Evolutionary conservation across 129 eudicot genomes (phyloP), one percentile per base, ranked within the genome.

Genomic region (Artemisia annua): DNA sequence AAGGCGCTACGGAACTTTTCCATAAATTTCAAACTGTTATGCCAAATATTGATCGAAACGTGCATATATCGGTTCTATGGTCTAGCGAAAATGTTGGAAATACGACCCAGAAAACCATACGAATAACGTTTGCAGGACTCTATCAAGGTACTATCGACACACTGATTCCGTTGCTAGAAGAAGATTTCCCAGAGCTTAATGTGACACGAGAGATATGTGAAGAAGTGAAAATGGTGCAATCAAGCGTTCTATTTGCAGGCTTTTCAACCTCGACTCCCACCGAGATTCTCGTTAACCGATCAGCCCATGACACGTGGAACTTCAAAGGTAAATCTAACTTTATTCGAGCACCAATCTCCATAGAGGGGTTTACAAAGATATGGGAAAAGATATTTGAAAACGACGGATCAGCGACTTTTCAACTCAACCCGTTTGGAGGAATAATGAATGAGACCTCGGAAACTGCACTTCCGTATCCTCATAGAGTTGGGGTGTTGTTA

Each of bases 171-270:
- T 2, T 67, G 9, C 61, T 84, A 71, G 15, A 77, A 12, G n/a
- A 80, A 39, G 35, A 5, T 3, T 80, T 80, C 19, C 85, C 85
- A 0, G 85, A 84, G 50, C 26, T 80, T 11, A 76, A 69, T 0
- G 17, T 80, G 63, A n/a, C 16, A 9, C 22, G 52, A 32, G 63
- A 77, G 15, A 75, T 79, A 5, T 79, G 79, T 43, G 15, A 20
- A 18, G 87, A 83, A n/a, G 66, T 79, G 75, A 79, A 65, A 58
- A 79, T 80, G 88, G 67, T 80, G 30, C 43, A 77, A 32, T 49
- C 88, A 1, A 22, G 43, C 30, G 52, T 72, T 11, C 30, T n/a
- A 18, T 67, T 71, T 3, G 52, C 22, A 32, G 68, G 68, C 49
- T 63, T 30, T 5, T 5, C 68, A 14, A 84, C n/a, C n/a, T n/a